These are phyloP conservation scores for Phytophthora cactorum DNA, from an alignment of 352 stramenopile genomes.

Conservation along the genomic window DNA sequence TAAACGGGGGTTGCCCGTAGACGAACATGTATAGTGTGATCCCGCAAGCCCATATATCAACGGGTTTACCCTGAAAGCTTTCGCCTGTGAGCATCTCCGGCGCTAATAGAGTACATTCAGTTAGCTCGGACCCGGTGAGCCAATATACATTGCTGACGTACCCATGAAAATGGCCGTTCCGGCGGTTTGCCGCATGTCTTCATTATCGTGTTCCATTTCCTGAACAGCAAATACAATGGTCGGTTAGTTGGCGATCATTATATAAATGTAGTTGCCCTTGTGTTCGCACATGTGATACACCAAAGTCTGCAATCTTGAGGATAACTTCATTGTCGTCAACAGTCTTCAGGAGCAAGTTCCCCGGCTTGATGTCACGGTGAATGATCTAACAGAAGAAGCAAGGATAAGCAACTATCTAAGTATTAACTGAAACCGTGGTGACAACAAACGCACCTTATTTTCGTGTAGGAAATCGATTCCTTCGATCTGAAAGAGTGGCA, in stretches of 20 bases:
- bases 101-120: slow-evolving; percentile 30
- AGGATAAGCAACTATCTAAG: not conserved
- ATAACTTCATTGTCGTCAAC: slow-evolving; percentile 60
- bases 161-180: slow-evolving; percentile 83
- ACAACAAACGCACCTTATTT: slow-evolving; percentile 57
- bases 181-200: slow-evolving; percentile 72
- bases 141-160: slow-evolving; percentile 16
- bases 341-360: slow-evolving; percentile 76
- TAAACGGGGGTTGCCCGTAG: slow-evolving; percentile 94
- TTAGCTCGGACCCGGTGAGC: not conserved
- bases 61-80: slow-evolving; percentile 75
- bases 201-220: slow-evolving; percentile 81
- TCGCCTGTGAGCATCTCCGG: slow-evolving; percentile 84
- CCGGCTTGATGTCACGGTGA: slow-evolving; percentile 84
- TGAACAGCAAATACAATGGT: slow-evolving; percentile 10
- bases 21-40: slow-evolving; percentile 98
- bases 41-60: slow-evolving; percentile 96
- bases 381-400: slow-evolving; percentile 52
- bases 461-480: slow-evolving; percentile 84
- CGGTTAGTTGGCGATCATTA: not conserved
- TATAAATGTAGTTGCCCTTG: not conserved
- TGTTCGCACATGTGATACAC: slow-evolving; percentile 67
- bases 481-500: slow-evolving; percentile 56
- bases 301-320: slow-evolving; percentile 87
- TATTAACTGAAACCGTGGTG: not conserved